A percentile compares a stretch with the other conserved stretches of the same genome.
Evolutionary conservation across 225 moss, liverwort and hornwort genomes (phyloP).

Genomic region (Anthoceros angustus): DNA sequence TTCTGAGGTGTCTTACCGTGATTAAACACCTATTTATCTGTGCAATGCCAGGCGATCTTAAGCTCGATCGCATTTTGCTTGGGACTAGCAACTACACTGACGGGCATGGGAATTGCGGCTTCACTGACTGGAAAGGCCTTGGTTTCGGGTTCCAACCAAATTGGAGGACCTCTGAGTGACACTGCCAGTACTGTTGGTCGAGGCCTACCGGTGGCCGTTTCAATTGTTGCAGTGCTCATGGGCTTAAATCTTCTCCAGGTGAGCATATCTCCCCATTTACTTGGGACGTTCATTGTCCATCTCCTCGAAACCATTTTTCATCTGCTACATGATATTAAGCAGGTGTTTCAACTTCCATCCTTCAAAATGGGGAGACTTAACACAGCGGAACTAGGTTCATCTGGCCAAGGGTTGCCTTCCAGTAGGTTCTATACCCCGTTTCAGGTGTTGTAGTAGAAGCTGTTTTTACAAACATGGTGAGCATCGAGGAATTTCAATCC

Average conservation of each 20-base stretch:
- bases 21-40: neutral
- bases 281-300: too few species aligned
- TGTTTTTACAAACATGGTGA: too few species aligned
- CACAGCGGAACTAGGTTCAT: neutral
- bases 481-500: neutral
- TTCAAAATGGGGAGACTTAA: neutral
- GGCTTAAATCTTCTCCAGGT: neutral
- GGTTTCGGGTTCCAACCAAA: neutral
- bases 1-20: neutral
- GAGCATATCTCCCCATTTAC: neutral
- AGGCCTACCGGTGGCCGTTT: neutral
- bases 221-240: neutral
- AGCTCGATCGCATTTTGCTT: neutral
- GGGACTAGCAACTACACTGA: slow-evolving; percentile 3
- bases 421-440: neutral
- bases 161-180: neutral
- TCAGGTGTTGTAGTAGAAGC: neutral
- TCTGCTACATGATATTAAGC: neutral
- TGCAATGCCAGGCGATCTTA: neutral
- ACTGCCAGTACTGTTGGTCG: neutral
- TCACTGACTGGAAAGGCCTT: neutral
- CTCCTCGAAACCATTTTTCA: neutral
- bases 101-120: neutral
- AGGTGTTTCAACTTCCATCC: neutral
- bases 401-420: neutral